A percentile compares a stretch with the other conserved stretches of the same genome.
Evolutionary conservation across 2,329 filamentous ascomycete genomes (phyloP).

Genomic region (Geosmithia flava): DNA sequence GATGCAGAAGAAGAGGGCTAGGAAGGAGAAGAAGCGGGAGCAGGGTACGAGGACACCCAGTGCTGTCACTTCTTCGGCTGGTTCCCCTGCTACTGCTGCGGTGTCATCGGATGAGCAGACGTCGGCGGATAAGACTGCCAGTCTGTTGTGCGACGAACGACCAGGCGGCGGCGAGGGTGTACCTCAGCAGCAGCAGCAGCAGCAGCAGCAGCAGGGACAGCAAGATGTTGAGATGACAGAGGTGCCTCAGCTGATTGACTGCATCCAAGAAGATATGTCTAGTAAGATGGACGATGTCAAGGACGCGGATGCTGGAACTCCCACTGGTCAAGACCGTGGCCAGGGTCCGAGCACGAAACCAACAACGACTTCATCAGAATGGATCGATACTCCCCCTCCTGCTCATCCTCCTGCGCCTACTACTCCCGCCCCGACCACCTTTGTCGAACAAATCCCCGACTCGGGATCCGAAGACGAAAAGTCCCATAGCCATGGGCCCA

Average conservation of each 20-base stretch:
- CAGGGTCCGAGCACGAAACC: too few relatives aligned
- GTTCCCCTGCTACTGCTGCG: neutral
- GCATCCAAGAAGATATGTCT: neutral
- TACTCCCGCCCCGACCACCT: neutral
- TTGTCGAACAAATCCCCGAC: neutral
- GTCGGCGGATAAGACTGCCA: neutral
- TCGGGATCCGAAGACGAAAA: neutral
- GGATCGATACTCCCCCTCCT: too few relatives aligned
- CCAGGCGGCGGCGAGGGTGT: neutral
- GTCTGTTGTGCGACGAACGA: neutral
- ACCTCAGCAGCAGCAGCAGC: too few relatives aligned
- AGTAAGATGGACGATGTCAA: neutral
- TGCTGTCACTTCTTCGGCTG: neutral
- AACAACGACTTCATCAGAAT: too few relatives aligned
- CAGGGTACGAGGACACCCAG: neutral
- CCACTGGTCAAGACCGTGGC: too few relatives aligned
- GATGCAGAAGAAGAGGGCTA: conserved; percentile 13
- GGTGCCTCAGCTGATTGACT: too few relatives aligned
- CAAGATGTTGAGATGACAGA: too few relatives aligned
- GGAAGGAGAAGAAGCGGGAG: neutral
- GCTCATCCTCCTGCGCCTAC: neutral
- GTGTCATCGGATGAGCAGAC: neutral
- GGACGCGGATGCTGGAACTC: neutral
- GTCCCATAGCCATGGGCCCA: neutral
- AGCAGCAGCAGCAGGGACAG: too few relatives aligned